phyloP scores from a whole-genome alignment of 768 basidiomycete species.

The Lentinula raphanica region DNA sequence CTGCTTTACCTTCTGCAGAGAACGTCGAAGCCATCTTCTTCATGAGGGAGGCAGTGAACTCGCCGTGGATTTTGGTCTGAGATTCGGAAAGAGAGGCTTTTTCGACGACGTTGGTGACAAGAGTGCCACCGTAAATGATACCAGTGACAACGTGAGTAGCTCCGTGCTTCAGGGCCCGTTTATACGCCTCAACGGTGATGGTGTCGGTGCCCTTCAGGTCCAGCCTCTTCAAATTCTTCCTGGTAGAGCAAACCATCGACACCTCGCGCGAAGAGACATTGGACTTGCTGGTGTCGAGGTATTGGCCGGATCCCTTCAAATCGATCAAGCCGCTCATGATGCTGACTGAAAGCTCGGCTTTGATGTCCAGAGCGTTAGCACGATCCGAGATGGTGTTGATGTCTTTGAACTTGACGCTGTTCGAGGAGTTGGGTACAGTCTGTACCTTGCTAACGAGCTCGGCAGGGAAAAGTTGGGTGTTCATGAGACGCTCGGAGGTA shows the following conservation, averaged over 20 bases:
- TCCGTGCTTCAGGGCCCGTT: neutral
- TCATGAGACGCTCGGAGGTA: neutral
- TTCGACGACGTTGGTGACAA: conserved; percentile 7
- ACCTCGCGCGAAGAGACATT: conserved; percentile 4
- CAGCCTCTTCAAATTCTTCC: conserved; percentile 2
- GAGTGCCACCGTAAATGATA: conserved; percentile 13
- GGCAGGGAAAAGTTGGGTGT: neutral
- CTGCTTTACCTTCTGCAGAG: conserved; percentile 6
- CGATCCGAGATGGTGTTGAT: neutral
- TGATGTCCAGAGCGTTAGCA: neutral
- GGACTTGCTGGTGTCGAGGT: conserved; percentile 10
- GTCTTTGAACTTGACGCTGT: neutral
- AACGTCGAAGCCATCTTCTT: conserved; percentile 8
- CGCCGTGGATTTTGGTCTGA: neutral
- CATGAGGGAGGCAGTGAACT: neutral
- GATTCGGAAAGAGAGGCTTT: neutral
- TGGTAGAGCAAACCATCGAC: conserved; percentile 6
- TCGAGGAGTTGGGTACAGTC: neutral
- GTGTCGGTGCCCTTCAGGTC: neutral
- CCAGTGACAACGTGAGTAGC: conserved; percentile 16
- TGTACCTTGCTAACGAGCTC: neutral
- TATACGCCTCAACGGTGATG: neutral
- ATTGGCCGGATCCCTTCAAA: conserved; percentile 5
- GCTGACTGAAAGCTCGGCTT: neutral
- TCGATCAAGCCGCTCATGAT: conserved; percentile 1